A percentile compares a stretch with the other conserved stretches of the same genome.
Conservation (phyloP, 768 basidiomycete genomes). For the Lentinula aciculospora region DNA sequence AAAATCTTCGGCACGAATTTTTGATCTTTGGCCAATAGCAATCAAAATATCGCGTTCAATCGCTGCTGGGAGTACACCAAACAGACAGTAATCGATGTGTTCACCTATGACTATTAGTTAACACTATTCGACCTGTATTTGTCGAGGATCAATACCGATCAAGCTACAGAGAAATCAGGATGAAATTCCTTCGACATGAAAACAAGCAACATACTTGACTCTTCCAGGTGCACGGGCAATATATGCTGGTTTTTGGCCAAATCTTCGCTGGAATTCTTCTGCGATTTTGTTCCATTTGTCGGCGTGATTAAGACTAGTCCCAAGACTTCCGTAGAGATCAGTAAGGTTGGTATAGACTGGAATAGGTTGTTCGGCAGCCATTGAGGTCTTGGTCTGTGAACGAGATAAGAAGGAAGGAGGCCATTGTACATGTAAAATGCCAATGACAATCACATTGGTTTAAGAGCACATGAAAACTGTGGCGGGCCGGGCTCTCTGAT, state of each 20-base stretch:
- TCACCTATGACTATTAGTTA: conserved; percentile 44
- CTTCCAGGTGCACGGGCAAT: conserved; percentile 77
- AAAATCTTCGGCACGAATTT: conserved; percentile 15
- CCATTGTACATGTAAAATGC: not conserved
- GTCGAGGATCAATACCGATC: conserved; percentile 29
- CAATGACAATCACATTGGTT: not conserved
- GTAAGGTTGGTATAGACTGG: conserved; percentile 56
- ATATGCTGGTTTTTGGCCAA: conserved; percentile 61
- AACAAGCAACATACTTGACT: conserved; percentile 53
- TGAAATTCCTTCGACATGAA: not conserved
- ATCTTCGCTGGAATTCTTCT: conserved; percentile 55
- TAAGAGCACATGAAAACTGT: not conserved
- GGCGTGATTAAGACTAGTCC: conserved; percentile 50
- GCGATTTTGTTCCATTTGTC: conserved; percentile 58
- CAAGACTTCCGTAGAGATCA: conserved; percentile 48
- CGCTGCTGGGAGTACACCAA: conserved; percentile 82
- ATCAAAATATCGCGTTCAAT: conserved; percentile 82
- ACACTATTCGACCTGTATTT: not conserved
- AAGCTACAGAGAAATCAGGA: conserved; percentile 21
- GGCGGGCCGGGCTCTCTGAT: not conserved
- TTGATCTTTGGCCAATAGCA: conserved; percentile 53
- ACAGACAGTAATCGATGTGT: conserved; percentile 80
- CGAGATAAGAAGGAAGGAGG: not conserved
- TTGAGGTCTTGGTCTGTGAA: conserved; percentile 13
- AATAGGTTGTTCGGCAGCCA: conserved; percentile 54